phyloP scores from a whole-genome alignment of 176 grass and related monocot species.

The Avena sativa region DNA sequence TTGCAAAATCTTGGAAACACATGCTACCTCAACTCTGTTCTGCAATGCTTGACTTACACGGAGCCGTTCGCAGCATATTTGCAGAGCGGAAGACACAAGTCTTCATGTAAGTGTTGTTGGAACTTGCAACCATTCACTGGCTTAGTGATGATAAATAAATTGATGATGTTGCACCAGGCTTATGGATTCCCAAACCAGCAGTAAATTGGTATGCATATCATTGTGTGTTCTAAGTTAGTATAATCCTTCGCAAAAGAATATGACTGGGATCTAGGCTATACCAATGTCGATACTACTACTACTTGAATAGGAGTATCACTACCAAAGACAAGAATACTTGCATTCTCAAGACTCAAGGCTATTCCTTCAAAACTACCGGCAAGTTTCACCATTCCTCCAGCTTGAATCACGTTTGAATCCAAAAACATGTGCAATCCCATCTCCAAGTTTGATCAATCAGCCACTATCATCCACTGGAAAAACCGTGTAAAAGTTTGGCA shows the following conservation, averaged over 20 bases:
- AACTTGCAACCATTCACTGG: constrained; percentile 5
- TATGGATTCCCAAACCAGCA: neutral
- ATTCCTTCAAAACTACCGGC: neutral
- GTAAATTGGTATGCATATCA: constrained; percentile 4
- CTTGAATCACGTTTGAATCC: constrained; percentile 3
- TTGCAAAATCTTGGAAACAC: constrained; percentile 97
- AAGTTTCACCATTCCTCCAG: constrained; percentile 33
- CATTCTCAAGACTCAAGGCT: neutral
- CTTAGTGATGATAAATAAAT: neutral
- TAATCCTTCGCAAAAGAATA: neutral
- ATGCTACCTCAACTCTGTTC: constrained; percentile 97
- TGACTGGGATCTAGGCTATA: neutral
- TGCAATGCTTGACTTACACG: constrained; percentile 96
- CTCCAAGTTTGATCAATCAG: neutral
- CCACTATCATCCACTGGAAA: neutral
- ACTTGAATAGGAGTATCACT: neutral
- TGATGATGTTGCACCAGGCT: neutral
- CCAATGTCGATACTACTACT: neutral
- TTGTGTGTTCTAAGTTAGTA: neutral
- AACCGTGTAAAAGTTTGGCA: neutral
- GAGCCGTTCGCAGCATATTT: constrained; percentile 98
- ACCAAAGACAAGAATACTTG: constrained; percentile 5
- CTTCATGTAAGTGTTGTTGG: constrained; percentile 76
- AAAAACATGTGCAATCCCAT: constrained; percentile 13
- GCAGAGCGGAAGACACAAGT: constrained; percentile 93